Percentiles rank a stretch among this genome's conserved stretches.
Conservation (phyloP, 1,284 basidiomycete genomes). For the Kwoniella shivajii region DNA sequence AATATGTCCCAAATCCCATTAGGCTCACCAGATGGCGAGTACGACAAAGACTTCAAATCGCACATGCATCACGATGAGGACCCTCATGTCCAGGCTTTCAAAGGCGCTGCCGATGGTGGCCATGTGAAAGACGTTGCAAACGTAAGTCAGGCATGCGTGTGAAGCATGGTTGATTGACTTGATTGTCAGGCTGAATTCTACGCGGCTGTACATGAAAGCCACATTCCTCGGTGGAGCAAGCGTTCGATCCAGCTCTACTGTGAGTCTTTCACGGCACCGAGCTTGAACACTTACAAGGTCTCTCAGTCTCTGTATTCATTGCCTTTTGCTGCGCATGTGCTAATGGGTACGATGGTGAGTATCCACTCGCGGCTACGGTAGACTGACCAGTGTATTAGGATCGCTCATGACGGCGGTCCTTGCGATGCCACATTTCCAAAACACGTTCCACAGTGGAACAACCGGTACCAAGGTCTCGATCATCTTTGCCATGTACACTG, state of each 20-base stretch:
- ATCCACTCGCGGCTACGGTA: not conserved
- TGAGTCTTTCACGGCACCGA: conserved; percentile 5
- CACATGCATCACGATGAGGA: conserved; percentile 5
- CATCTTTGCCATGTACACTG: conserved; percentile 37
- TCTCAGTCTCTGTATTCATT: conserved; percentile 30
- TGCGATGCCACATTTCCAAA: conserved; percentile 34
- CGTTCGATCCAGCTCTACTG: conserved; percentile 29
- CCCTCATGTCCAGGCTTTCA: not conserved
- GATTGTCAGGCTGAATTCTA: conserved; percentile 23
- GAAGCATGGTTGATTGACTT: not conserved
- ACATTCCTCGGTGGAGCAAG: conserved; percentile 29
- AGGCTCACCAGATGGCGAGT: not conserved
- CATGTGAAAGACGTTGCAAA: conserved; percentile 13
- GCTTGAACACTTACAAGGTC: not conserved
- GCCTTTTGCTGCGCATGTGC: conserved; percentile 39
- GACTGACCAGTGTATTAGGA: conserved; percentile 1
- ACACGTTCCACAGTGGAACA: conserved; percentile 25
- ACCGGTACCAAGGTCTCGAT: conserved; percentile 28
- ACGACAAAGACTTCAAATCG: conserved; percentile 16
- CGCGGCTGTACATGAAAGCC: conserved; percentile 19
- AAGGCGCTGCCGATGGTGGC: not conserved
- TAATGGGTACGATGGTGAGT: conserved; percentile 39
- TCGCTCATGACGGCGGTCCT: conserved; percentile 26
- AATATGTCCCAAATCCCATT: conserved; percentile 7
- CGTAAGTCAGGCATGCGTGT: conserved; percentile 2